Evolutionary conservation across 202 grass and related monocot genomes (phyloP), one percentile per base, ranked within the genome.

Genomic region (Tripidium arundinaceum): DNA sequence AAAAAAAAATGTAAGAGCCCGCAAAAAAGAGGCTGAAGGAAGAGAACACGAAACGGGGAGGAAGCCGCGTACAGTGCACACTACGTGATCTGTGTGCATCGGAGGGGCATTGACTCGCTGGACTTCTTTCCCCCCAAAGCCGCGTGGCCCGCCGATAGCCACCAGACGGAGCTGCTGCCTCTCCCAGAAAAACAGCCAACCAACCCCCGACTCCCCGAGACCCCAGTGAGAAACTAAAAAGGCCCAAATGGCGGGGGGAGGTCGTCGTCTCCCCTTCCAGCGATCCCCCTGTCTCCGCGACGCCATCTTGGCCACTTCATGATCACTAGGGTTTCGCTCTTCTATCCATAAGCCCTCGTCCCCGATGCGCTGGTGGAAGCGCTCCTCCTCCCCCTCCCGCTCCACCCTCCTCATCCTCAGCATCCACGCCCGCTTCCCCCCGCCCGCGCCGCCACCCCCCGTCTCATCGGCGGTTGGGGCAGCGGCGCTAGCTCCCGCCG

Each of bases 321-420:
- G 78, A 66, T 59, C 78, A 78, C 87, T 84, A 81, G 83, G 83
- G 80, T 81, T 88, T 77, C 83, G 70, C 38, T 22, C 47, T 11
- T 26, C 7, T 47, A 58, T 64, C 62, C 42, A 7, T 83, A 83
- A 75, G 39, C 55, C 21, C 61, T 13, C 63, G 37, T 55, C 52
- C 52, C 68, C 74, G 90, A 92, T 92, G 90, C 86, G 6, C 47
- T 92, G 75, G 80, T 92, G 86, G 86, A 89, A 81, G 80, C 81
- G 86, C 41, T 63, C 65, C 59, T 34, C 45, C 36, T 76, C 86
- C 8, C 54, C 66, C 18, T 82, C 86, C 60, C 16, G 58, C 64
- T 70, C 65, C 21, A 3, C 81, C 81, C 43, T 41, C 70, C 36
- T 25, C 46, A 5, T 19, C 70, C 6, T 70, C 85, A 76, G 75